A percentile compares a stretch with the other conserved stretches of the same genome.
phyloP scores from a whole-genome alignment of 2,329 filamentous ascomycete species.

The Trichoderma pleuroti region DNA sequence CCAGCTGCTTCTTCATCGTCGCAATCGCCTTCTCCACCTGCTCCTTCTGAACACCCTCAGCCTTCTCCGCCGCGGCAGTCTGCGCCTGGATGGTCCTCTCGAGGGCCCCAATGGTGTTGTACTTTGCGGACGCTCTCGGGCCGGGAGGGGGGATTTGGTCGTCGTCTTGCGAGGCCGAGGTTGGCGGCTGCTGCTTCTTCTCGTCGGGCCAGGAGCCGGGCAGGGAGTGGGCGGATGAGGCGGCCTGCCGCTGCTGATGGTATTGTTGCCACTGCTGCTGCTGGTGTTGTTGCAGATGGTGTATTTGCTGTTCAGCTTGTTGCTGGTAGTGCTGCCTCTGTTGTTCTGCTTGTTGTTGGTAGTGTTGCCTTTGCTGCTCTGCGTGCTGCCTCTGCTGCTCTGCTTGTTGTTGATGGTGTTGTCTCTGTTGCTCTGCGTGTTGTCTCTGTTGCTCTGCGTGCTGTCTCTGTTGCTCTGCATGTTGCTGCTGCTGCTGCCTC shows the following conservation, averaged over 20 bases:
- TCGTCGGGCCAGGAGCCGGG: constrained; percentile 38
- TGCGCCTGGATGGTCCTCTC: constrained; percentile 34
- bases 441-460: neutral
- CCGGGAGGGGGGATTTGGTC: constrained; percentile 22
- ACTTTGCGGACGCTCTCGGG: constrained; percentile 34
- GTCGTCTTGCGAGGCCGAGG: neutral
- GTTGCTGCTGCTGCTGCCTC: neutral
- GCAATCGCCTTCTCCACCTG: constrained; percentile 37
- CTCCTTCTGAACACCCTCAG: constrained; percentile 23
- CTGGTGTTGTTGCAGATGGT: neutral
- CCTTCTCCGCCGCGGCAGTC: constrained; percentile 26
- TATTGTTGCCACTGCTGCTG: neutral
- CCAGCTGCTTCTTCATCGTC: constrained; percentile 37
- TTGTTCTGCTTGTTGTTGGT: neutral
- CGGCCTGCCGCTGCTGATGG: neutral
- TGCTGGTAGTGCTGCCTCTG: neutral
- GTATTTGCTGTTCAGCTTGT: neutral
- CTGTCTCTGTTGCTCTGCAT: neutral
- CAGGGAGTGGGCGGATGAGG: constrained; percentile 7
- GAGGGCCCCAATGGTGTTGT: constrained; percentile 34
- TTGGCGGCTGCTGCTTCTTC: constrained; percentile 20
- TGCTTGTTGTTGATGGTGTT: neutral
- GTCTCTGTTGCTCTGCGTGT: neutral
- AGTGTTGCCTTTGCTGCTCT: neutral
- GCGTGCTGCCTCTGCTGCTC: neutral